Evolutionary conservation across 202 grass and related monocot genomes (phyloP), one percentile per base, ranked within the genome.

Genomic region (Elaeis oleifera): DNA sequence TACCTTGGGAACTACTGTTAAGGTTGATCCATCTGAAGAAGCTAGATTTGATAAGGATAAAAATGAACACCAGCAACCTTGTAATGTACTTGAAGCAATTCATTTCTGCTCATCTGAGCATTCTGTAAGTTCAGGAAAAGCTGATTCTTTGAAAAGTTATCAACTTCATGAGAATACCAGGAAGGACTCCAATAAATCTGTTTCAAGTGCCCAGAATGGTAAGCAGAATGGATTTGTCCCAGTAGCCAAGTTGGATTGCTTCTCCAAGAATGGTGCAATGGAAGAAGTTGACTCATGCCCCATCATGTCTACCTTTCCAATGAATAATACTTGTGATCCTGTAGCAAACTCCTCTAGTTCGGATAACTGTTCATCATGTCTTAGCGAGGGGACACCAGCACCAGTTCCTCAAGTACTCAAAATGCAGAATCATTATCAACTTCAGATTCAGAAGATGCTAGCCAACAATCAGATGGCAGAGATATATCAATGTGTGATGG

Each of bases 351-450:
- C 75, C 49, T 48, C 64, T 18, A 74, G 80, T 79, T 85, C 85
- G 49, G 87, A 88, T 68, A 84, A 78, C 70, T 81, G 81, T 49
- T 88, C 87, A 18, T 85, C 78, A 62, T 96, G 73, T 77, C 73
- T 77, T 61, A 83, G 84, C 6, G 87, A 96, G 75, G 91, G 36
- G 91, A 96, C 55, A 78, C 80, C 75, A 97, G 77, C 86, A 81
- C 75, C 64, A 87, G 75, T 49, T 86, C 88, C 74, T 81, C 65
- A 3, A 83, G 79, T n/a, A 69, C 72, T 61, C 88, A 76, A 64
- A 87, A 89, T 79, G 70, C 57, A 11, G 92, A 89, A 24, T 86
- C 81, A 67, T 90, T 84, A 62, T 81, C 81, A 26, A 85, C 78
- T 27, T 90, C 88, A n/a, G 82, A 97, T 60, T 89, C 92, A 18